Evolutionary conservation across 2,329 filamentous ascomycete genomes (phyloP), one percentile per base, ranked within the genome.

Genomic region (Sporothrix pallida): DNA sequence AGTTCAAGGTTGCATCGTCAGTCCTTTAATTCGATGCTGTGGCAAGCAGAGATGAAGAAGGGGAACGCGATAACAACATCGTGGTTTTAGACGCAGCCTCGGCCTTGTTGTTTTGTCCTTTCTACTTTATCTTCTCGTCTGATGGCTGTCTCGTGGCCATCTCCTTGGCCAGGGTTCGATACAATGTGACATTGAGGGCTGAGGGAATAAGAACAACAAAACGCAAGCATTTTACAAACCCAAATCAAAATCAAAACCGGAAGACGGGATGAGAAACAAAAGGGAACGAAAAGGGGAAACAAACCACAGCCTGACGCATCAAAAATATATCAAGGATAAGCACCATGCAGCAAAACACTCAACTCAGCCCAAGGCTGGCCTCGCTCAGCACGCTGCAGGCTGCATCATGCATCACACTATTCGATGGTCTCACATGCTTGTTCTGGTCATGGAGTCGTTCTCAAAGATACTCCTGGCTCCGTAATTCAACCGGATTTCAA

Each of bases 21-120:
- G 50, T 70, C 68, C 68, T 60, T 70, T 70, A 70, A 70, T 70
- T 48, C 31, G 8, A 54, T 42, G 46, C 20, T 69, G 10, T 50
- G 20, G 44, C 12, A 13, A 48, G 6, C 44, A 67, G 63, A 67
- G 44, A 50, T 50, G 44, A 67, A 48, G 31, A 67, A 50, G 12
- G 44, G 12, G 9, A 48, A 9, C 2, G 17, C 23, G 10, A 20
- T 44, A n/a, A 13, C 13, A 50, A 13, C 23, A 26, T 15, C 13
- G 44, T 12, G 31, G 31, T 37, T 37, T 37, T 37, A 37, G 31
- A 37, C 31, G 31, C 44, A 50, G 44, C 13, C 23, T 50, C 20
- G 46, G 20, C 44, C 63, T 2, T 37, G 31, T 37, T 37, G 31
- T 37, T 37, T 37, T 37, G 31, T 37, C 31, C 31, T 5, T 37